Base-by-base conservation (phyloP, 1,284 basidiomycete genomes). In the Pseudozyma hubeiensis region DNA sequence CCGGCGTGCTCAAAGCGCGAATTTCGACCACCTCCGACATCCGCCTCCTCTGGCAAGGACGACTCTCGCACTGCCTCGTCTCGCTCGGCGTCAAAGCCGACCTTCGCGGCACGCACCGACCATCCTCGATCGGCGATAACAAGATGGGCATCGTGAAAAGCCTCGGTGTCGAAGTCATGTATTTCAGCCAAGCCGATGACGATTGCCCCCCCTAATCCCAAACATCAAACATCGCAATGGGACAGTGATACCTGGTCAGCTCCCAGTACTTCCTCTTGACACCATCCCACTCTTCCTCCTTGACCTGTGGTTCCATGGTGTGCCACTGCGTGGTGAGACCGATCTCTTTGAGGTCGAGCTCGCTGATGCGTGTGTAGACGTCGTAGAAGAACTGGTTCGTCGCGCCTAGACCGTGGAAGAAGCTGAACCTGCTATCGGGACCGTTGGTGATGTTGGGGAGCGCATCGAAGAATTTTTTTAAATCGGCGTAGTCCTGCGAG, bases 351-450 rank as follows among this genome's bases (percentile, higher is more conserved):
- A 99, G 88, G 81, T 99, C 93, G 39, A 97, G 85, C 69, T 96
- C 94, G 0, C 92, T 88, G 6, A 97, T 88, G 57, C 89, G 89
- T 0, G 92, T 94, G 80, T 94, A 96, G 5, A 98, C 92, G 78
- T 97, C 93, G 85, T 97, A 97, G 81, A 80, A 65, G 43, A 66
- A 86, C 86, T 68, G 81, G 93, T 94, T 95, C 9, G 94, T 98
- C 24, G 94, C 96, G 16, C 93, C 97, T 1, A 99, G 88, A 5
- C 96, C 96, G 83, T 99, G 94, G 88, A 98, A 99, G 86, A 98
- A 99, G 62, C 93, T 92, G 84, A 83, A 84, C 17, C 90, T 87
- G 17, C 92, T 90, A 4, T 90, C 87, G 8, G 91, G 89, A 0
- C 91, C 90, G 29, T 89, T 88, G n/a, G 98, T 87, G 1, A 98